These are phyloP conservation scores for Lagenidium sp. DNA, from an alignment of 352 stramenopile genomes.

Conservation along the genomic window DNA sequence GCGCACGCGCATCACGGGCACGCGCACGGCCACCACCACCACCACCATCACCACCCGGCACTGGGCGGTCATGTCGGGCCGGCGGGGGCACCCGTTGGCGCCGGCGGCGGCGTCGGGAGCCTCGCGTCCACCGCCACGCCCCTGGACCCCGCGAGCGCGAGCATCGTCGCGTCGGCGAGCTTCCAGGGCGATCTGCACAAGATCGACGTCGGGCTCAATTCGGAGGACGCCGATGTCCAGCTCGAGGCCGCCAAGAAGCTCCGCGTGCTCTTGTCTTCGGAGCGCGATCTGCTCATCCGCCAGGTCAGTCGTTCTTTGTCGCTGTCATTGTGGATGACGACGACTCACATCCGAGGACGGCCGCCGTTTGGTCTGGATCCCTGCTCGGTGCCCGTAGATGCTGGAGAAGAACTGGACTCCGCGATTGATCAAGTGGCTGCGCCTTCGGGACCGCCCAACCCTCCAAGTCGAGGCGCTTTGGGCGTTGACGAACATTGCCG, in stretches of 20 bases:
- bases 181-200: conserved; percentile 81
- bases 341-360: neutral
- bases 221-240: conserved; percentile 74
- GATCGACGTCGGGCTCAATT: conserved; percentile 73
- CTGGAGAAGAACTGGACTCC: conserved; percentile 86
- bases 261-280: conserved; percentile 72
- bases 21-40: conserved; percentile 9
- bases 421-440: conserved; percentile 79
- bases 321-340: neutral
- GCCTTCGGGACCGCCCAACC: conserved; percentile 64
- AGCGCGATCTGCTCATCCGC: conserved; percentile 78
- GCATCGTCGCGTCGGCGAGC: conserved; percentile 32
- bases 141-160: conserved; percentile 23
- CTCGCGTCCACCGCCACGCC: neutral
- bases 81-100: conserved; percentile 37
- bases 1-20: conserved; percentile 5
- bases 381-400: conserved; percentile 31
- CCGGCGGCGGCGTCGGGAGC: conserved; percentile 16
- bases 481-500: conserved; percentile 94
- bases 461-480: conserved; percentile 92
- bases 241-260: conserved; percentile 83
- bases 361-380: neutral
- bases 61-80: conserved; percentile 12
- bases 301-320: conserved; percentile 32
- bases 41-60: conserved; percentile 19